These are phyloP conservation scores for Penstemon newberryi DNA, from an alignment of 257 asterid species.

Conservation along the genomic window DNA sequence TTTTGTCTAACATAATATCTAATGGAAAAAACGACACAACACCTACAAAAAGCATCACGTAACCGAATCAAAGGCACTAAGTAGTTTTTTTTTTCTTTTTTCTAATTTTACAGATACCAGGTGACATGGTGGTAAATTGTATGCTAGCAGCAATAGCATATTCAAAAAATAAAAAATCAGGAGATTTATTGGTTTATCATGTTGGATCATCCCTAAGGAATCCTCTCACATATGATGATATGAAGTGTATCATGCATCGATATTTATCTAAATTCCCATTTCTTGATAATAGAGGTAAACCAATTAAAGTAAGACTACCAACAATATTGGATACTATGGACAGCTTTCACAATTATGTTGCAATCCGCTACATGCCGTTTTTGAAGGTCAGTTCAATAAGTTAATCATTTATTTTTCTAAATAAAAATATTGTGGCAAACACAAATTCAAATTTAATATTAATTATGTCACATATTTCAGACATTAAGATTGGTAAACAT, in stretches of 20 bases:
- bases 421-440: no score
- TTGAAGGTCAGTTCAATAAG: slow-evolving; percentile 35
- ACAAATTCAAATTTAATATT: not conserved
- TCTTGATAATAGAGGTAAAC: slow-evolving; percentile 33
- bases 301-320: slow-evolving; percentile 29
- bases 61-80: no score
- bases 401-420: no score
- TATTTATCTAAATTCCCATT: slow-evolving; percentile 48
- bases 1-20: no score
- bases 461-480: slow-evolving; percentile 25
- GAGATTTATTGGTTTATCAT: slow-evolving; percentile 40
- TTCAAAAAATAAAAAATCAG: not conserved
- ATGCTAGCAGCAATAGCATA: slow-evolving; percentile 45
- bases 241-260: slow-evolving; percentile 22
- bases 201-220: slow-evolving; percentile 52
- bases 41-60: no score
- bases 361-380: slow-evolving; percentile 44
- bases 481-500: slow-evolving; percentile 38
- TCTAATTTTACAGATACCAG: slow-evolving; percentile 49
- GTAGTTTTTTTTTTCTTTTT: not conserved
- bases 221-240: slow-evolving; percentile 34
- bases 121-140: slow-evolving; percentile 66
- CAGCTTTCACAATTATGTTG: slow-evolving; percentile 48
- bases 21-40: no score
- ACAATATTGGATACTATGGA: slow-evolving; percentile 39